Conservation (phyloP, 2,329 filamentous ascomycete genomes). For the Shiraia sp. region DNA sequence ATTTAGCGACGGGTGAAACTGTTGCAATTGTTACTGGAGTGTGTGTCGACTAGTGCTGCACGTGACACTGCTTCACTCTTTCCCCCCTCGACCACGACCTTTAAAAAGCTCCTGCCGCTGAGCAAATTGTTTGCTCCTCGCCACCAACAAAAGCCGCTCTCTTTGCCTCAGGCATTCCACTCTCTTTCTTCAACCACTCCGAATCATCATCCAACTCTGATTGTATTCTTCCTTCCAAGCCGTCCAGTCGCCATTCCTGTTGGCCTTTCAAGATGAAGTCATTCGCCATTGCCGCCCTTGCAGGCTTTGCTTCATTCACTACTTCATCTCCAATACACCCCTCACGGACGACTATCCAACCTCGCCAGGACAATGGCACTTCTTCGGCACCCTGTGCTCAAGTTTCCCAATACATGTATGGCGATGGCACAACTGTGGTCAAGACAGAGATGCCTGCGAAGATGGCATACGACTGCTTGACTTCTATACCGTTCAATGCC, state of each 20-base stretch:
- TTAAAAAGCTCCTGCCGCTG: constrained; percentile 5
- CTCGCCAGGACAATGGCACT: constrained; percentile 29
- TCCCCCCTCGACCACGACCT: constrained; percentile 14
- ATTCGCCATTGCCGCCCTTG: constrained; percentile 22
- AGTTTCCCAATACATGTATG: constrained; percentile 36
- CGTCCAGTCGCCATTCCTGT: constrained; percentile 1
- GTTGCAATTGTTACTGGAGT: constrained; percentile 2
- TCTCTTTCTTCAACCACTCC: constrained; percentile 6
- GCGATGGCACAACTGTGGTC: constrained; percentile 11
- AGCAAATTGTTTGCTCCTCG: constrained; percentile 3
- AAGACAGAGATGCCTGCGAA: constrained; percentile 45
- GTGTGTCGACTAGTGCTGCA: constrained; percentile 2
- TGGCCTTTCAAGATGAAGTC: constrained; percentile 26
- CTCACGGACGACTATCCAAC: constrained; percentile 15
- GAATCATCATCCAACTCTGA: constrained; percentile 1
- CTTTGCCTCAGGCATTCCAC: constrained; percentile 3
- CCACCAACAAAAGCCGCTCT: constrained; percentile 3
- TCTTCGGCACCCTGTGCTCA: constrained; percentile 35
- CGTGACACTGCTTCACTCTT: constrained; percentile 15
- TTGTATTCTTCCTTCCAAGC: constrained; percentile 6
- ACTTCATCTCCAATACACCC: constrained; percentile 29
- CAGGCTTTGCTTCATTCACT: constrained; percentile 24
- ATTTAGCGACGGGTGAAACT: constrained; percentile 8
- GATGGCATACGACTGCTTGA: constrained; percentile 51
- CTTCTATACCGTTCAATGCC: constrained; percentile 50